Conservation (phyloP, 495 filamentous ascomycete genomes). For the Penicillium canariense region DNA sequence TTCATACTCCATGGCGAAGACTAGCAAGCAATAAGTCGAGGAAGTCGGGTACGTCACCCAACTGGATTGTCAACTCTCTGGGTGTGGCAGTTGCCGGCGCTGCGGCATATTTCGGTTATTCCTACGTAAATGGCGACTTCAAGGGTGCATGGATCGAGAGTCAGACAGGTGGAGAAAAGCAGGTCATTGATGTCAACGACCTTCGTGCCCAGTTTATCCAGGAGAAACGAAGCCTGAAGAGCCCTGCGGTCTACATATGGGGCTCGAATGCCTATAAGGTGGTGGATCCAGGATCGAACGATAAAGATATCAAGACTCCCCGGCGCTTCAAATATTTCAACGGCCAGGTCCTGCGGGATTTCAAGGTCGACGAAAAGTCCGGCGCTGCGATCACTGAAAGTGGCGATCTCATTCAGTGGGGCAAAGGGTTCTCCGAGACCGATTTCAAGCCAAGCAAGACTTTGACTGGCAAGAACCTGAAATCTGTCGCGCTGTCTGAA, state of each 20-base stretch:
- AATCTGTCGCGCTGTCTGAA: conserved; percentile 66
- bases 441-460: conserved; percentile 62
- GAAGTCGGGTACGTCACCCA: conserved; percentile 14
- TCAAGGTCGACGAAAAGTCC: conserved; percentile 79
- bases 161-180: conserved; percentile 18
- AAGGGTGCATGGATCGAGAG: conserved; percentile 20
- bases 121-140: conserved; percentile 27
- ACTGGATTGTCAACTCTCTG: conserved; percentile 38
- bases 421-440: conserved; percentile 64
- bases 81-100: conserved; percentile 37
- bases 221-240: conserved; percentile 83
- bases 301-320: conserved; percentile 73
- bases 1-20: conserved; percentile 28
- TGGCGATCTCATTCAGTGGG: conserved; percentile 93
- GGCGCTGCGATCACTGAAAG: conserved; percentile 88
- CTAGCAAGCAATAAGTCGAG: conserved; percentile 32
- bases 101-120: conserved; percentile 37
- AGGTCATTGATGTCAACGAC: conserved; percentile 42
- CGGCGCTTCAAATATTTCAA: conserved; percentile 80
- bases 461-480: conserved; percentile 76
- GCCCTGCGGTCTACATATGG: conserved; percentile 91
- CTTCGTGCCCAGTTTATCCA: conserved; percentile 78
- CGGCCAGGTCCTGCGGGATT: conserved; percentile 76
- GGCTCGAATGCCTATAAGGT: conserved; percentile 85
- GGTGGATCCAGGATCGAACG: conserved; percentile 78